These are phyloP conservation scores for Botrytis sinoallii DNA, from an alignment of 2,329 filamentous ascomycete genomes.

Conservation along the genomic window DNA sequence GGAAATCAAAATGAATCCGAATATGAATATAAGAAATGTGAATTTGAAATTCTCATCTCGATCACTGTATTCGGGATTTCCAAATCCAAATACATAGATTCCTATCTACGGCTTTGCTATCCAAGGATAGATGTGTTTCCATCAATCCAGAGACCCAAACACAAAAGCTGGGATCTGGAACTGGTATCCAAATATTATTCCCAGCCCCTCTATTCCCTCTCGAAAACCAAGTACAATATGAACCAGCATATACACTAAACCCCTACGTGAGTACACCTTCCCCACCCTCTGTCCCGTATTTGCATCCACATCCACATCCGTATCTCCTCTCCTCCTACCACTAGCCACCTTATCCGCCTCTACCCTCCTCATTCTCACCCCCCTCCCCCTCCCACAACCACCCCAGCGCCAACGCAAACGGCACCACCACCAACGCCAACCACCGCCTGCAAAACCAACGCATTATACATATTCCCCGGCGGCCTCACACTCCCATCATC, in stretches of 20 bases:
- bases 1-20: no score
- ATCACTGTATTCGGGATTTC: background rate
- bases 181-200: background rate
- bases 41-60: background rate
- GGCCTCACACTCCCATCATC: slow-evolving; percentile 47
- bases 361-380: slow-evolving; percentile 51
- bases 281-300: background rate
- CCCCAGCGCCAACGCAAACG: slow-evolving; percentile 67
- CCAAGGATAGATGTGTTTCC: background rate
- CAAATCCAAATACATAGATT: background rate
- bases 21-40: background rate
- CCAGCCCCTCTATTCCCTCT: background rate
- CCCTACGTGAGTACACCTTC: background rate
- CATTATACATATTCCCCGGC: slow-evolving; percentile 68
- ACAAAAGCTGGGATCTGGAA: background rate
- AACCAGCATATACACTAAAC: background rate
- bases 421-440: slow-evolving; percentile 60
- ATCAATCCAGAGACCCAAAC: background rate
- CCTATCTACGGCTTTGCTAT: background rate
- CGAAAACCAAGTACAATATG: background rate
- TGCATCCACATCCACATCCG: background rate
- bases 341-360: slow-evolving; percentile 35
- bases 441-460: slow-evolving; percentile 76
- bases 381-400: slow-evolving; percentile 62
- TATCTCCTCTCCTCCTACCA: background rate